These are phyloP conservation scores for Kodamaea sp. DNA, from an alignment of 1,139 yeast species.

Conservation along the genomic window DNA sequence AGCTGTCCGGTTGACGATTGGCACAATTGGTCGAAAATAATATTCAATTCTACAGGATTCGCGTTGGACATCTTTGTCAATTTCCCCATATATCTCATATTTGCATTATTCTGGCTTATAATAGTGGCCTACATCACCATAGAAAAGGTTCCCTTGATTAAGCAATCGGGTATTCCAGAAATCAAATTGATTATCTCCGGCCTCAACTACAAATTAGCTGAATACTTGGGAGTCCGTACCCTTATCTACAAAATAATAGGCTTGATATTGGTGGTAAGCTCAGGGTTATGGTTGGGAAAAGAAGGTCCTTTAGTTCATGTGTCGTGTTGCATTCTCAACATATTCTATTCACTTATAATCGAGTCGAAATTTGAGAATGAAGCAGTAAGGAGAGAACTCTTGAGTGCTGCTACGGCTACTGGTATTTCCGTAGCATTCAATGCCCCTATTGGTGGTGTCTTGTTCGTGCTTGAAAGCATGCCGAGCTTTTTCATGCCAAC, in stretches of 20 bases:
- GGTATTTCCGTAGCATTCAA: constrained; percentile 94
- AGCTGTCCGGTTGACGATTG: constrained; percentile 48
- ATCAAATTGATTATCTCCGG: constrained; percentile 66
- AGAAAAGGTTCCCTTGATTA: constrained; percentile 44
- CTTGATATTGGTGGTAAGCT: constrained; percentile 65
- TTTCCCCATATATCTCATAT: constrained; percentile 38
- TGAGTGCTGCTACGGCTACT: constrained; percentile 87
- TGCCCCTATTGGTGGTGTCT: constrained; percentile 92
- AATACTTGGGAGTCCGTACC: constrained; percentile 50
- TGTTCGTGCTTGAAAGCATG: constrained; percentile 78
- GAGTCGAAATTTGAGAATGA: constrained; percentile 48
- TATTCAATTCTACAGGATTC: constrained; percentile 23
- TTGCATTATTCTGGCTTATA: constrained; percentile 28
- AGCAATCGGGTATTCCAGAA: constrained; percentile 72
- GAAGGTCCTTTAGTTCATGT: constrained; percentile 95
- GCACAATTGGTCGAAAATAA: constrained; percentile 41
- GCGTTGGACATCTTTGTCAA: constrained; percentile 28
- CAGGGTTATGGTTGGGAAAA: constrained; percentile 88
- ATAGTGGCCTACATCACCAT: constrained; percentile 35
- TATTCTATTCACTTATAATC: constrained; percentile 32
- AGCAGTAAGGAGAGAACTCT: constrained; percentile 59
- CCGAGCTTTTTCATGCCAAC: constrained; percentile 64
- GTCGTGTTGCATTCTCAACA: constrained; percentile 60
- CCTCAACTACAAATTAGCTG: constrained; percentile 40
- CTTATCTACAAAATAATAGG: constrained; percentile 54